A percentile compares a stretch with the other conserved stretches of the same genome.
These are phyloP conservation scores for Maudiozyma humilis DNA, from an alignment of 1,139 yeast genomes.

Conservation along the genomic window DNA sequence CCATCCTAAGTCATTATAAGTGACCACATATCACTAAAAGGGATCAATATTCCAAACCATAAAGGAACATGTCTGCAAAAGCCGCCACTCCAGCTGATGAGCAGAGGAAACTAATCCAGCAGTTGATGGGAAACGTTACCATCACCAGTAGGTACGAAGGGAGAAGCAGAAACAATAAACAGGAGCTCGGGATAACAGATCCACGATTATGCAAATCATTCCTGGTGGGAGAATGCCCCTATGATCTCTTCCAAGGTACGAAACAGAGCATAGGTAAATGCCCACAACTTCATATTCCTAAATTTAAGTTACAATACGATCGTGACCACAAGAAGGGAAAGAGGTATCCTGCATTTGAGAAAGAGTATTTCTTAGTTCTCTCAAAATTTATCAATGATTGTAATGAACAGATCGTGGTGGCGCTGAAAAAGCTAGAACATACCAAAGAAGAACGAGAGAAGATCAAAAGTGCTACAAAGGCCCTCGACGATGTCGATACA, in stretches of 20 bases:
- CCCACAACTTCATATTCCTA: conserved; percentile 68
- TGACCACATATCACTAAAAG: too few relatives aligned
- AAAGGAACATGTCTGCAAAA: background rate
- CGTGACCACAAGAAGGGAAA: conserved; percentile 49
- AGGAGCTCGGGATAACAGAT: conserved; percentile 41
- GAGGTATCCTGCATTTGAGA: conserved; percentile 58
- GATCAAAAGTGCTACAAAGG: conserved; percentile 54
- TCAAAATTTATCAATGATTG: conserved; percentile 52
- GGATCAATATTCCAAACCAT: too few relatives aligned
- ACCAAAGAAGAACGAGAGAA: conserved; percentile 69
- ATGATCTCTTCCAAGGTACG: conserved; percentile 74
- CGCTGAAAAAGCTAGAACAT: conserved; percentile 61
- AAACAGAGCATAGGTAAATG: conserved; percentile 81
- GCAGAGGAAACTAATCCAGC: conserved; percentile 69
- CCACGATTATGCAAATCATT: conserved; percentile 71
- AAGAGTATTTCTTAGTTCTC: conserved; percentile 44
- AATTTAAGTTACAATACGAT: conserved; percentile 64
- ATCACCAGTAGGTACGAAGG: conserved; percentile 29
- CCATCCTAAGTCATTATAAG: too few relatives aligned
- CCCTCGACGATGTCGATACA: conserved; percentile 59
- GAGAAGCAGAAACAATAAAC: conserved; percentile 11
- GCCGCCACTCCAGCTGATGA: conserved; percentile 48
- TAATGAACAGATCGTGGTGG: conserved; percentile 55
- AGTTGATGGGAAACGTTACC: conserved; percentile 69
- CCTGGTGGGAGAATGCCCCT: conserved; percentile 82